A percentile compares a stretch with the other conserved stretches of the same genome.
Evolutionary conservation across 352 stramenopile species (phyloP).

Genomic region (Blastocystis hominis): DNA sequence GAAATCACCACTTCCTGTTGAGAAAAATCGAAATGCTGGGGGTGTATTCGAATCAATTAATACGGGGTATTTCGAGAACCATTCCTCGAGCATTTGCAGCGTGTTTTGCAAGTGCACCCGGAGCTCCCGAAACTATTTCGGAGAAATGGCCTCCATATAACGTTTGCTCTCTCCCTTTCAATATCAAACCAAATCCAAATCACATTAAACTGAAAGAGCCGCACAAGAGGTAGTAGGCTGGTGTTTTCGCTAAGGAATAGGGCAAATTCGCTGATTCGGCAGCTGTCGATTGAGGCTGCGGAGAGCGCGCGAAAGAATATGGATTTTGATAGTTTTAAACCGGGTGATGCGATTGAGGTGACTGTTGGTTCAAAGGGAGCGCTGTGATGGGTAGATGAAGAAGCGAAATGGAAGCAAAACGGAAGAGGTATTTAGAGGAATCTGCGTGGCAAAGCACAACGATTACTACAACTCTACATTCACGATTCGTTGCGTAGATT

Average conservation of each 20-base stretch:
- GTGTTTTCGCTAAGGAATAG: not conserved
- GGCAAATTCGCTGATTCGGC: slow-evolving; percentile 35
- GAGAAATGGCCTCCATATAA: slow-evolving; percentile 58
- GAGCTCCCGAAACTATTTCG: not conserved
- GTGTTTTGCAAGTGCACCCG: not conserved
- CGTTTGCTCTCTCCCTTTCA: slow-evolving; percentile 51
- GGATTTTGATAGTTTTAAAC: slow-evolving; percentile 44
- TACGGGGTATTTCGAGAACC: not conserved
- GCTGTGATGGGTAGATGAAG: slow-evolving; percentile 12
- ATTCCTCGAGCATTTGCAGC: not conserved
- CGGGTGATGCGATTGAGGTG: slow-evolving; percentile 45
- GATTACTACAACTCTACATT: slow-evolving; percentile 56
- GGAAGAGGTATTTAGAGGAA: slow-evolving; percentile 28
- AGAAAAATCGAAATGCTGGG: slow-evolving; percentile 8
- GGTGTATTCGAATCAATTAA: not conserved
- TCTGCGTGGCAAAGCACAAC: slow-evolving; percentile 53
- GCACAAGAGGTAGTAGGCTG: slow-evolving; percentile 8
- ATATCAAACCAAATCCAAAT: slow-evolving; percentile 50
- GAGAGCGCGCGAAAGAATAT: slow-evolving; percentile 14
- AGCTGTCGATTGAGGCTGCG: slow-evolving; percentile 38
- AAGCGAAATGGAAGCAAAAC: not conserved
- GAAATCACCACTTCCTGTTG: not conserved
- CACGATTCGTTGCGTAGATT: slow-evolving; percentile 27
- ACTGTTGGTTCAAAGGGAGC: not conserved
- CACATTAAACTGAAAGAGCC: slow-evolving; percentile 56